Conservation (phyloP, 129 eudicot genomes). For the Helianthus annuus region HanXRQr2.0-SUNRISE NC_035437.2:172061850-172062349, state of each 20-base stretch:
- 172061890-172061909: conserved; percentile 47
- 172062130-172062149: background rate
- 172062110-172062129: background rate
- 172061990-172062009: conserved; percentile 76
- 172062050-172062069: conserved; percentile 7
- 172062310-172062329: too few species aligned
- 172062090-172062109: background rate
- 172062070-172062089: conserved; percentile 13
- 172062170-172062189: background rate
- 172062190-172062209: background rate
- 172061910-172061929: conserved; percentile 92
- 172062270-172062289: too few species aligned
- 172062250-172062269: background rate
- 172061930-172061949: conserved; percentile 89
- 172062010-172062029: conserved; percentile 88
- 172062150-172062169: background rate
- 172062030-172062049: conserved; percentile 8
- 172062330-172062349: too few species aligned
- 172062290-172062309: too few species aligned
- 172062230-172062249: background rate
- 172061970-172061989: conserved; percentile 74
- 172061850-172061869: conserved; percentile 5
- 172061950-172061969: conserved; percentile 80
- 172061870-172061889: conserved; percentile 9
- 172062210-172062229: background rate